Base-by-base conservation (phyloP, 2,329 filamentous ascomycete species). In the Talaromyces sp. region DNA sequence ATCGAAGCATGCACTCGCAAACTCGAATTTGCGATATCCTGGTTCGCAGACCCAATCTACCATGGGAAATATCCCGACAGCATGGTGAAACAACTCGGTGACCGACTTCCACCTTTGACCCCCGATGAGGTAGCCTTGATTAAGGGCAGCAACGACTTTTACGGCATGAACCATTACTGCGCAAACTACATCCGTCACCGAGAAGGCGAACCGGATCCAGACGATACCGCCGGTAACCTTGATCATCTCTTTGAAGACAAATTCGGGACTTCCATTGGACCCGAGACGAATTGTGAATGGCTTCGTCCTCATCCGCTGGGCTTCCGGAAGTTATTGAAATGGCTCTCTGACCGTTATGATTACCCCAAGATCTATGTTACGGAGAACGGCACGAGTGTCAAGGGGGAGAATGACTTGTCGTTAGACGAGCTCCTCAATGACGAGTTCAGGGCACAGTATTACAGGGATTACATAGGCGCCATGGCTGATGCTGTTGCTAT, bases 91-190 rank as follows among this genome's bases (percentile, higher is more conserved):
- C 90, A 95, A 77, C 84, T 95, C 17, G 89, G 90, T 57, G 80
- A 87, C 69, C 84, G 89, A 13, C 81, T 95, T 50, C 91, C 91
- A 5, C 77, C 79, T 45, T 94, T 89, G 72, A 91, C 88, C 0
- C 73, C 81, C 0, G 88, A 89, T 64, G 89, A 96, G 69, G 73
- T 79, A 22, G 83, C 83, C 2, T 78, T 94, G n/a, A 85, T 96
- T 46, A 81, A 87, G 67, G 89, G 89, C n/a, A 90, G 87, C 70
- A 94, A 94, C 73, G 91, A 95, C 78, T 95, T 95, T 75, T 95
- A 95, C 74, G 91, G 89, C 72, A 93, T 93, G 89, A 95, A 96
- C 79, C 88, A 91, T 80, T 96, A 96, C 79, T 92, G 89, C 53
- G 88, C 89, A 69, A 89, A 94, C 80, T 95, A 89, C 76, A 86